Base-by-base conservation (phyloP, 2,329 filamentous ascomycete species). In the Diplodia intermedia region DNA sequence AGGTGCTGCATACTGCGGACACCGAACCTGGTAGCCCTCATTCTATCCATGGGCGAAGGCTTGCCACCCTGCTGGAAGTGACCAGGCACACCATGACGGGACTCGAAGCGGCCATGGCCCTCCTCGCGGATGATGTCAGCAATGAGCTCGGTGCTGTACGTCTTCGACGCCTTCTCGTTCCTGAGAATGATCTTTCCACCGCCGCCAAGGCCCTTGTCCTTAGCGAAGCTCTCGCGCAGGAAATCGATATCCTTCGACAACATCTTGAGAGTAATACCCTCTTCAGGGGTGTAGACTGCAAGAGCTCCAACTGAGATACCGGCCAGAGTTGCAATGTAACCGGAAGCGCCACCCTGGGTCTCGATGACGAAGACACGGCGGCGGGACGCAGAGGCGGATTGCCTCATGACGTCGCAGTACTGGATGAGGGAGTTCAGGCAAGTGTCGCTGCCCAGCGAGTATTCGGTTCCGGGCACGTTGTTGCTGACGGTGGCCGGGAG, bases 401-500 rank as follows among this genome's bases (percentile, higher is more conserved):
- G 95, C 80, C 96, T 93, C 81, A 98, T 97, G 75, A 94, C 94
- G 83, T 99, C 95, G 78, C 94, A 97, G 82, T 97, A 99, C 73
- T 90, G 88, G 71, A 97, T 93, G 49, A 99, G 86, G 67, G 97
- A 93, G 82, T 99, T 99, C 70, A 99, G 83, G 77, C 95, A 98
- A 1, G 95, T 99, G 76, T 99, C 95, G 38, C 93, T 97, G 53
- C 95, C 95, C 55, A 99, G 88, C 1, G 93, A 97, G 83, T 97
- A 98, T 80, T 99, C 95, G 0, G 94, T 97, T 49, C 95, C 95
- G 0, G 95, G 95, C 4, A 99, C 95, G 78, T 99, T 99, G 85
- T 99, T 99, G 72, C 93, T 97, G 73, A 99, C 94, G 11, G 95
- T 99, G n/a, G 95, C 95, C 0, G 95, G 95, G 31, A 99, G 85